phyloP scores from a whole-genome alignment of 345 rosid species.

The Arabidopsis suecica region DNA sequence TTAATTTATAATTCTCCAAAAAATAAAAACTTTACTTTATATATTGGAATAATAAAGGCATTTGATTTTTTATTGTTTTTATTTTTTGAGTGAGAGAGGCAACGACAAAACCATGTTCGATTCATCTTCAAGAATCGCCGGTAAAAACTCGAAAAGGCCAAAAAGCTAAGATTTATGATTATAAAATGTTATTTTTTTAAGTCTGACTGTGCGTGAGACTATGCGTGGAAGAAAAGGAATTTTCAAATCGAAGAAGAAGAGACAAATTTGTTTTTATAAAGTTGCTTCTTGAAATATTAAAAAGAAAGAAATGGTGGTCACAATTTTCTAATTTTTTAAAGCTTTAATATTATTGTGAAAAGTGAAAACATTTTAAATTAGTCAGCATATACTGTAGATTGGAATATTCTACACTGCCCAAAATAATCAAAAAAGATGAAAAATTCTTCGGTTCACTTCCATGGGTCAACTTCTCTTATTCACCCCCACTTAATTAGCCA shows the following conservation, averaged over 20 bases:
- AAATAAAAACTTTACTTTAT: not conserved
- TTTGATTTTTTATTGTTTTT: not conserved
- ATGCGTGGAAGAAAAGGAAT: conserved; percentile 34
- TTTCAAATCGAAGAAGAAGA: conserved; percentile 40
- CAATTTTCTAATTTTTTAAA: not conserved
- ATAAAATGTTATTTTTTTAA: conserved; percentile 12
- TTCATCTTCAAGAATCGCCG: conserved; percentile 19
- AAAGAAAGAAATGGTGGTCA: conserved; percentile 23
- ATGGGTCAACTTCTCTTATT: no score
- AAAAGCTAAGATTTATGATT: conserved; percentile 18
- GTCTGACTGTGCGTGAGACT: conserved; percentile 30
- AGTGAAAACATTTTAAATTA: conserved; percentile 11
- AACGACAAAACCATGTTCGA: conserved; percentile 43
- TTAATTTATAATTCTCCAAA: conserved; percentile 21
- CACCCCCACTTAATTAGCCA: no score
- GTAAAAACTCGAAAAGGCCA: conserved; percentile 36
- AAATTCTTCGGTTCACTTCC: no score
- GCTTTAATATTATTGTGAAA: not conserved
- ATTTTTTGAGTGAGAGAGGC: conserved; percentile 10
- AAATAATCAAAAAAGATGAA: not conserved
- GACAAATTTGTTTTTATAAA: conserved; percentile 34
- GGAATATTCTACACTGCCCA: conserved; percentile 33
- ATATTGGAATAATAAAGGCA: conserved; percentile 31
- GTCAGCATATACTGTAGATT: conserved; percentile 32
- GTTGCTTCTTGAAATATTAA: not conserved